Evolutionary conservation across 2,329 filamentous ascomycete species (phyloP).

Genomic region (Ophiostoma novo-ulmi): DNA sequence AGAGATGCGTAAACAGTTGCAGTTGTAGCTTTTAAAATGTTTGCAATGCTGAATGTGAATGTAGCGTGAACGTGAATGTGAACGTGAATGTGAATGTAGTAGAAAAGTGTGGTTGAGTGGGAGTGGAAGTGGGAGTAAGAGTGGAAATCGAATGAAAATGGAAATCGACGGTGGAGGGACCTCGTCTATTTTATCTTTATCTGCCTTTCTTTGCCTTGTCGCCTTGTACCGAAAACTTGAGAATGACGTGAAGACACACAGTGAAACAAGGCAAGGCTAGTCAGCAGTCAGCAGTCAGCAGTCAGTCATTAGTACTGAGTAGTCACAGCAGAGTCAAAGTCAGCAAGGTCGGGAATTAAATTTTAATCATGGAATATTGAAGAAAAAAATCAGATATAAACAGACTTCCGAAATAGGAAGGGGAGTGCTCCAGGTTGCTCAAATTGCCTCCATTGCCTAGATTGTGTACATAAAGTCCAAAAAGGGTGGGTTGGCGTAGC

Average conservation of each 20-base stretch:
- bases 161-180: not conserved
- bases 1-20: not conserved
- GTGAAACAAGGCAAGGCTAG: conserved; percentile 1
- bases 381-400: conserved; percentile 23
- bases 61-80: too few relatives aligned
- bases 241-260: not conserved
- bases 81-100: not conserved
- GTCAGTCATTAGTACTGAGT: too few relatives aligned
- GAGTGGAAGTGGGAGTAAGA: not conserved
- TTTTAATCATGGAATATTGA: not conserved
- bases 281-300: too few relatives aligned
- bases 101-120: not conserved
- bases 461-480: not conserved
- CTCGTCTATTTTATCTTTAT: not conserved
- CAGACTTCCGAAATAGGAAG: conserved; percentile 21
- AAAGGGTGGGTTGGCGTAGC: conserved; percentile 22
- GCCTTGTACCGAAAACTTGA: not conserved
- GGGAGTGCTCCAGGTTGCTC: not conserved
- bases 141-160: not conserved
- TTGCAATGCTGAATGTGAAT: too few relatives aligned
- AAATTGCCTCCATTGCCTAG: not conserved
- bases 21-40: too few relatives aligned
- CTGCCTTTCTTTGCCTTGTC: too few relatives aligned
- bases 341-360: not conserved
- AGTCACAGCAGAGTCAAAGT: not conserved